Conservation (phyloP, 805 yeast species). For the Saccharomycopsis sp. region DNA sequence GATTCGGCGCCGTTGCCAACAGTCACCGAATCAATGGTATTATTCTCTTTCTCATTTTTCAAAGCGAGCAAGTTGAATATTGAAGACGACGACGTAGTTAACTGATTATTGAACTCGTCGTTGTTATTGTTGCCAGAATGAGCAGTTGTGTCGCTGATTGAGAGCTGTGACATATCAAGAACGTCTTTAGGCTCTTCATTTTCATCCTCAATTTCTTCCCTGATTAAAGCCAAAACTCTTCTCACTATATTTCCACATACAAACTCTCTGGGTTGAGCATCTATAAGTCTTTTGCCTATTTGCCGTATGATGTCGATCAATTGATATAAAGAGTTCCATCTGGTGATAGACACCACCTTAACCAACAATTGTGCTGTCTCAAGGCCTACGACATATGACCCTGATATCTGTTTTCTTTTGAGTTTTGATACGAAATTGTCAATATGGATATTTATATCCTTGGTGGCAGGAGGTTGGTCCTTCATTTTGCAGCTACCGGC, state of each 20-base stretch:
- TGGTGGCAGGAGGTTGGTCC: neutral
- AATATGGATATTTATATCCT: neutral
- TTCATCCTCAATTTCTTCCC: slow-evolving; percentile 74
- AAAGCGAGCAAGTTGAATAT: neutral
- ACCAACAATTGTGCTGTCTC: slow-evolving; percentile 82
- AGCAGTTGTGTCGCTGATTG: neutral
- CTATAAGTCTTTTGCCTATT: slow-evolving; percentile 62
- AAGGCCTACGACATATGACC: slow-evolving; percentile 76
- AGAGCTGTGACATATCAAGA: slow-evolving; percentile 11
- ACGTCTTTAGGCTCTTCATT: slow-evolving; percentile 27
- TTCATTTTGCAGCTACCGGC: neutral
- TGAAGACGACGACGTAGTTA: slow-evolving; percentile 2
- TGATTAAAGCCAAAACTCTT: slow-evolving; percentile 74
- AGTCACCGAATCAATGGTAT: slow-evolving; percentile 18
- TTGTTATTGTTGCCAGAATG: slow-evolving; percentile 2
- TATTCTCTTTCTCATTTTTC: slow-evolving; percentile 5
- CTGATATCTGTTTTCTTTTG: slow-evolving; percentile 78
- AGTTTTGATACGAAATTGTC: slow-evolving; percentile 33
- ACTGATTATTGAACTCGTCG: slow-evolving; percentile 12
- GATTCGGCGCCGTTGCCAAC: slow-evolving; percentile 23
- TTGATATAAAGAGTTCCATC: slow-evolving; percentile 78
- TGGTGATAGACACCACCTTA: slow-evolving; percentile 80
- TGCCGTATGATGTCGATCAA: slow-evolving; percentile 64
- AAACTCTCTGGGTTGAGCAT: slow-evolving; percentile 85
- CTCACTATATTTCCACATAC: slow-evolving; percentile 87